Percentiles rank a stretch among this genome's conserved stretches.
These are phyloP conservation scores for Sparassis latifolia DNA, from an alignment of 1,284 basidiomycete genomes.

Conservation along the genomic window DNA sequence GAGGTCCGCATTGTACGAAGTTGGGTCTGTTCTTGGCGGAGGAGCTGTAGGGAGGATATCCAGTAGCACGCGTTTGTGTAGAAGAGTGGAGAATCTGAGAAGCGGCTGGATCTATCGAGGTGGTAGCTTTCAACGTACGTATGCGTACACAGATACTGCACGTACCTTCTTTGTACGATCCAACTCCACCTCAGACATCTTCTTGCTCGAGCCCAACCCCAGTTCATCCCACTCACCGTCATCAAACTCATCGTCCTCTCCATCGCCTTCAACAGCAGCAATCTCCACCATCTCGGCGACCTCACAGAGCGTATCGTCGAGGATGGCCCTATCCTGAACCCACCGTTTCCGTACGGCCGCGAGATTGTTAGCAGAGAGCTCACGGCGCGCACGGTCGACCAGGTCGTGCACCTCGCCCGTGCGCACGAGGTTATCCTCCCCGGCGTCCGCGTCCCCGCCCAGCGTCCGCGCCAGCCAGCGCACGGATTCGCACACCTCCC, in stretches of 20 bases:
- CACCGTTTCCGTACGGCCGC: constrained; percentile 54
- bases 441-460: constrained; percentile 15
- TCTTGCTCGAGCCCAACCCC: constrained; percentile 36
- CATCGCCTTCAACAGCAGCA: constrained; percentile 18
- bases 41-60: constrained; percentile 35
- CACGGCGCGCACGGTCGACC: constrained; percentile 46
- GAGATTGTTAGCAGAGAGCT: constrained; percentile 51
- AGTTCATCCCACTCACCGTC: constrained; percentile 60
- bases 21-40: constrained; percentile 12
- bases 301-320: constrained; percentile 59
- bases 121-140: neutral
- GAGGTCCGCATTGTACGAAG: constrained; percentile 17
- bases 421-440: constrained; percentile 47
- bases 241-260: constrained; percentile 22
- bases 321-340: constrained; percentile 46
- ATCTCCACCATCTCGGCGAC: constrained; percentile 48
- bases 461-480: constrained; percentile 37
- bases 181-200: constrained; percentile 22
- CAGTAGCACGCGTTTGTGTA: constrained; percentile 54
- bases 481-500: constrained; percentile 42
- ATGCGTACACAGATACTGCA: neutral
- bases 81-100: constrained; percentile 50
- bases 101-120: constrained; percentile 44
- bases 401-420: constrained; percentile 62
- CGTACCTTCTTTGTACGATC: constrained; percentile 23